These are phyloP conservation scores for Daldinia decipiens DNA, from an alignment of 495 filamentous ascomycete genomes.

Conservation along the genomic window DNA sequence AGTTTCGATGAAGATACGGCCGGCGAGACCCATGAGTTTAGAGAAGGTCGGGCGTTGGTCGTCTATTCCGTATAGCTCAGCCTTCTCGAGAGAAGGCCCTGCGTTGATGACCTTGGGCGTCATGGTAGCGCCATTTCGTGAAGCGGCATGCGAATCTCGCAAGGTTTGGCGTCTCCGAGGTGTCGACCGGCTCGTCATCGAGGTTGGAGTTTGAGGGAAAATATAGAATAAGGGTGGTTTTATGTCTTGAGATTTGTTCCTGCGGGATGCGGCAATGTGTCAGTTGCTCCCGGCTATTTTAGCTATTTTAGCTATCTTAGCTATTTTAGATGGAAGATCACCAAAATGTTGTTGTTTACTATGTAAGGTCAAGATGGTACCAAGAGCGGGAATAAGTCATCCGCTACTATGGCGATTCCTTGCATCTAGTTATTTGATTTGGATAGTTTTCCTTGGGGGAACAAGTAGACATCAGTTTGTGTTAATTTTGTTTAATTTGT, in stretches of 20 bases:
- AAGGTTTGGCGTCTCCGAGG: constrained; percentile 49
- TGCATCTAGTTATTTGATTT: constrained; percentile 28
- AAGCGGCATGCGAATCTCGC: constrained; percentile 49
- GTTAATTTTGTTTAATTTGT: constrained; percentile 1
- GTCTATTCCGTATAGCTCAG: constrained; percentile 66
- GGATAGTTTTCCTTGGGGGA: constrained; percentile 10
- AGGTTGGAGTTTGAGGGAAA: constrained; percentile 22
- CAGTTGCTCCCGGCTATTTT: constrained; percentile 35
- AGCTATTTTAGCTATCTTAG: not conserved
- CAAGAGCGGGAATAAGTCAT: constrained; percentile 37
- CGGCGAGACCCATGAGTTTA: constrained; percentile 63
- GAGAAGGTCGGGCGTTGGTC: constrained; percentile 64
- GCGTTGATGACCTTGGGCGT: constrained; percentile 63
- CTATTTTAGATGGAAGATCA: constrained; percentile 25
- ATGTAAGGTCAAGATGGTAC: constrained; percentile 19
- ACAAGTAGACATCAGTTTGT: constrained; percentile 27
- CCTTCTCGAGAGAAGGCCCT: constrained; percentile 64
- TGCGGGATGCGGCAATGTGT: constrained; percentile 27
- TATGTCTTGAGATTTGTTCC: constrained; percentile 17
- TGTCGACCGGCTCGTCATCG: constrained; percentile 50
- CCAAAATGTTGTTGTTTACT: not conserved
- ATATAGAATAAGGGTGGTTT: constrained; percentile 16
- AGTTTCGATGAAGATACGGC: constrained; percentile 67
- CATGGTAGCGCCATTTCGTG: constrained; percentile 41
- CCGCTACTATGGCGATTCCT: constrained; percentile 35